Evolutionary conservation across 352 stramenopile genomes (phyloP).

Genomic region (Phytopythium ostracodes): DNA sequence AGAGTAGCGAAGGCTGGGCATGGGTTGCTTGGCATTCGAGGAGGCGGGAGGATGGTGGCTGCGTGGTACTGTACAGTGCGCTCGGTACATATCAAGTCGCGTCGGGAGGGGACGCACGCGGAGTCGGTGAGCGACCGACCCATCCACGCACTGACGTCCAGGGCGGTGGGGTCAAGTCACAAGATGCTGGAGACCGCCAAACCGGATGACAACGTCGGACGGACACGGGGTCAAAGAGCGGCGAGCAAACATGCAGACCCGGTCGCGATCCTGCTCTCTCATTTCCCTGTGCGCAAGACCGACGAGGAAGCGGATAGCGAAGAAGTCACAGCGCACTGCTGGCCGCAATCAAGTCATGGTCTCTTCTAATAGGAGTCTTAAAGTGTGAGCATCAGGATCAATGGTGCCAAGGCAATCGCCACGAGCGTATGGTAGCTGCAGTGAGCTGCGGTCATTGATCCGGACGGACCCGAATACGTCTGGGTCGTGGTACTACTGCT

Average conservation of each 20-base stretch:
- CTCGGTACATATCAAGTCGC: neutral
- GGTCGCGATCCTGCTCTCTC: neutral
- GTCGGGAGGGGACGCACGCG: neutral
- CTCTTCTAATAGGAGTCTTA: neutral
- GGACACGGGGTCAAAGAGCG: neutral
- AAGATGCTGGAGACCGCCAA: neutral
- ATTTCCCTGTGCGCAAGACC: neutral
- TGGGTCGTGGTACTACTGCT: neutral
- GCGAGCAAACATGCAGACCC: neutral
- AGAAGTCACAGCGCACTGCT: too few relatives aligned
- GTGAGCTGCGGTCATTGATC: neutral
- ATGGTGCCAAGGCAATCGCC: neutral
- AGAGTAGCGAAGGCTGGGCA: too few relatives aligned
- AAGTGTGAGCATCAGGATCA: neutral
- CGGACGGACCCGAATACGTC: neutral
- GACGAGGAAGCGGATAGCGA: too few relatives aligned
- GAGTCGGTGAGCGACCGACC: too few relatives aligned
- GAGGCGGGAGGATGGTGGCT: neutral
- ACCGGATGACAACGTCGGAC: neutral
- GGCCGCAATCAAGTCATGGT: too few relatives aligned
- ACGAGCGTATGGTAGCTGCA: neutral
- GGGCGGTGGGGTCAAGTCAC: neutral
- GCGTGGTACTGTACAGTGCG: neutral
- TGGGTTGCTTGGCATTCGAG: neutral
- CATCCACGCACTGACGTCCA: too few relatives aligned